phyloP scores from a whole-genome alignment of 169 alveolate genomes.

The Babesia gibsoni region DNA sequence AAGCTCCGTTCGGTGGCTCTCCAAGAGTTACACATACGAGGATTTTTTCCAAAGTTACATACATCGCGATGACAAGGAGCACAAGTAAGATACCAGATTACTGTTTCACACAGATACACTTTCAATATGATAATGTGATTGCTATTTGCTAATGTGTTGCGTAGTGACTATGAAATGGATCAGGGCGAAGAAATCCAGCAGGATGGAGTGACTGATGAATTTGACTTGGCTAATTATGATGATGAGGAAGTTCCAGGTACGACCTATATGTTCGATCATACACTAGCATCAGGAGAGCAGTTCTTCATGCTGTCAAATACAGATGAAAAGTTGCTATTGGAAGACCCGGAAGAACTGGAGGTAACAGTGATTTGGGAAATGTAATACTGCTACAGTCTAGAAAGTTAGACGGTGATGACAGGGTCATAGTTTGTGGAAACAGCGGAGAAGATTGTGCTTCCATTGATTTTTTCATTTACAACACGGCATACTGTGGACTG shows the following conservation, averaged over 20 bases:
- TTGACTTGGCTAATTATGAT: conserved; percentile 56
- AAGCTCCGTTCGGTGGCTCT: conserved; percentile 45
- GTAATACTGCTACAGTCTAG: conserved; percentile 11
- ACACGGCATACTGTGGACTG: conserved; percentile 54
- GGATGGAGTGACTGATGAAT: conserved; percentile 27
- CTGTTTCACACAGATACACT: no score
- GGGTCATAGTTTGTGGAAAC: conserved; percentile 52
- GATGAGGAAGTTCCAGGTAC: conserved; percentile 54
- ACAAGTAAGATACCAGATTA: conserved; percentile 25
- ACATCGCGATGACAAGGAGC: conserved; percentile 10
- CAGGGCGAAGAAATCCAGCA: neutral
- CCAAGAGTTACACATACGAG: conserved; percentile 39
- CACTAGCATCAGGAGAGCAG: conserved; percentile 29
- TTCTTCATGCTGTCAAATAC: conserved; percentile 30
- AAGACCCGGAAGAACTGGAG: conserved; percentile 55
- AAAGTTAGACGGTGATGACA: conserved; percentile 41
- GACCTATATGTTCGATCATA: no score
- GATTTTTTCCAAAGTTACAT: conserved; percentile 58
- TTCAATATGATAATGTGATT: no score
- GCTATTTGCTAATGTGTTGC: no score
- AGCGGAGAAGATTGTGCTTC: conserved; percentile 52
- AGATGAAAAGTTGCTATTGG: conserved; percentile 46
- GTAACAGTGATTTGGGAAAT: neutral
- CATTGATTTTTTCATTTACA: conserved; percentile 39
- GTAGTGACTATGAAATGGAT: conserved; percentile 10